Evolutionary conservation across 2,329 filamentous ascomycete species (phyloP).

Genomic region (Hawksworthiomyces lignivorus): DNA sequence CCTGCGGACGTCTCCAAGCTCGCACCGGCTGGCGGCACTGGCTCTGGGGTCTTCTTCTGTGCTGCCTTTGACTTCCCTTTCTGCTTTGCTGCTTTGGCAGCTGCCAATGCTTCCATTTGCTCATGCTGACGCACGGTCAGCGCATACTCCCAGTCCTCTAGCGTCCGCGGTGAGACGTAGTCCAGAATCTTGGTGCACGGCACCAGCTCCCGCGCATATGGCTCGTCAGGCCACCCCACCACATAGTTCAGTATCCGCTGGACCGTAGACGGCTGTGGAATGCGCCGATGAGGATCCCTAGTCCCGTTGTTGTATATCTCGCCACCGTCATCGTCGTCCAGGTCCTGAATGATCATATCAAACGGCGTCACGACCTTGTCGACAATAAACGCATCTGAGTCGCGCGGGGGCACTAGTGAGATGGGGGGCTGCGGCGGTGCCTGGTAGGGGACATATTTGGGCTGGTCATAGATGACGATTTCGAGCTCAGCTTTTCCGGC

Average conservation of each 20-base stretch:
- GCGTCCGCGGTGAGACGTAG: slow-evolving; percentile 47
- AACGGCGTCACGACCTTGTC: slow-evolving; percentile 41
- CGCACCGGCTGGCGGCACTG: too few species aligned
- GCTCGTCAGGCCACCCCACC: slow-evolving; percentile 47
- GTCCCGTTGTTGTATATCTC: too few species aligned
- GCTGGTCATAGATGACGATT: slow-evolving; percentile 25
- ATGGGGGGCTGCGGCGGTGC: slow-evolving; percentile 41
- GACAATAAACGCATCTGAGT: slow-evolving; percentile 50
- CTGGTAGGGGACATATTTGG: slow-evolving; percentile 36
- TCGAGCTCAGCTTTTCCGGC: slow-evolving; percentile 16
- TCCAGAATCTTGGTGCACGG: slow-evolving; percentile 42
- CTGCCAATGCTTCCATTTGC: slow-evolving; percentile 15
- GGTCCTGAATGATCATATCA: slow-evolving; percentile 3
- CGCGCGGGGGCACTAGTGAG: slow-evolving; percentile 39
- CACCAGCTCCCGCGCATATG: slow-evolving; percentile 36
- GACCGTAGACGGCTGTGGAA: slow-evolving; percentile 20
- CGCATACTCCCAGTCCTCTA: slow-evolving; percentile 51
- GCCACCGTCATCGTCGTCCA: slow-evolving; percentile 6
- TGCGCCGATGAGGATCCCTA: too few species aligned
- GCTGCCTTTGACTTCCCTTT: not conserved
- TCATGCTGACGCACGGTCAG: slow-evolving; percentile 35
- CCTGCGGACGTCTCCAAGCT: too few species aligned
- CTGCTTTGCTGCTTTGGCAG: not conserved
- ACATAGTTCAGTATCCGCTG: slow-evolving; percentile 43
- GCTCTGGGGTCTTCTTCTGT: too few species aligned